Evolutionary conservation across 345 rosid genomes (phyloP), one percentile per base, ranked within the genome.

Genomic region (Linum tenue): DNA sequence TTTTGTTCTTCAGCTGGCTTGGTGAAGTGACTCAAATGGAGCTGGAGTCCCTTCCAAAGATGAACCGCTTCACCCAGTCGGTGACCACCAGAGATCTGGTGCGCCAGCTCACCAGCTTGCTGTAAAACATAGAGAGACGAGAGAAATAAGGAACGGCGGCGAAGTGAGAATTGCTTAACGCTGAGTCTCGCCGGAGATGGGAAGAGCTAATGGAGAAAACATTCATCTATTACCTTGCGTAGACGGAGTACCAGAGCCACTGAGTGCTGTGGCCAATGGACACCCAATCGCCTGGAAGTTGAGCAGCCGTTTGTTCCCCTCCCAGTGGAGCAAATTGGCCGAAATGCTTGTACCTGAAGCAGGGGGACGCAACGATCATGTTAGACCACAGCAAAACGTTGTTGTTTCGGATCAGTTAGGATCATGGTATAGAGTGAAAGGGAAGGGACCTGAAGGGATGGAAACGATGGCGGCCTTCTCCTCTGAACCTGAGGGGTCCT

Each of bases 251-350:
- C 97, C 97, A 90, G 0, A 94, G 96, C 99, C 99, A 94, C 70
- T 91, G 99, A 31, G 80, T 43, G 64, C 99, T 87, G 2, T 82
- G 88, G 41, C 97, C 99, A 9, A 94, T 94, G 2, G 99, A 94
- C 63, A 94, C 92, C 89, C 89, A 86, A 68, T 94, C 99, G 39
- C 96, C 92, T 2, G 99, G 99, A 63, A 94, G 97, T 57, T 91
- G 86, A n/a, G 99, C 99, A 36, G 97, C 99, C 7, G 99, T 87
- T 78, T 94, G 90, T 72, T 94, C 99, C 55, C 97, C 99, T 78
- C 99, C 99, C 67, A 94, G 42, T n/a, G 99, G 99, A 64, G 97
- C 97, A 79, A 94, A 94, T 67, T 85, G 91, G 69, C 97, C 99
- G 17, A 94, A 75, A 77, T 94, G 99, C 82, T 69, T 84, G 69